These are phyloP conservation scores for Talaromyces piceae DNA, from an alignment of 2,329 filamentous ascomycete genomes.

Conservation along the genomic window DNA sequence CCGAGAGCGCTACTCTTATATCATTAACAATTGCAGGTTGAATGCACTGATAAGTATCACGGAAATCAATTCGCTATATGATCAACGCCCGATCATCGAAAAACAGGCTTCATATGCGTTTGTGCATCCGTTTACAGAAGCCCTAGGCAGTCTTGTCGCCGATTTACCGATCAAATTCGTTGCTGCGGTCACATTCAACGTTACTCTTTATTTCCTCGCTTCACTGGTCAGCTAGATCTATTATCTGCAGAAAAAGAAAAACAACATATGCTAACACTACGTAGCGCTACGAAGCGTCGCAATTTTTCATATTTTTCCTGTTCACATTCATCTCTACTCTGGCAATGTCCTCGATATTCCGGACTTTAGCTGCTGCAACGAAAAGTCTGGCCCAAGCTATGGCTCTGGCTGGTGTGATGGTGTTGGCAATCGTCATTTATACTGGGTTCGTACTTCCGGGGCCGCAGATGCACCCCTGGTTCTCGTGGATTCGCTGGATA, in stretches of 20 bases:
- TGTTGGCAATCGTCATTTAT: constrained; percentile 55
- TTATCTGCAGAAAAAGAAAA: not conserved
- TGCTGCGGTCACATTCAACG: constrained; percentile 68
- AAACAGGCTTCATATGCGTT: constrained; percentile 84
- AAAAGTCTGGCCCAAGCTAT: constrained; percentile 58
- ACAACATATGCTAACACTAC: constrained; percentile 15
- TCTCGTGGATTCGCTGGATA: constrained; percentile 59
- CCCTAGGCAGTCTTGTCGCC: constrained; percentile 73
- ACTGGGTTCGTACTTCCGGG: constrained; percentile 59
- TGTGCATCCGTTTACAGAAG: constrained; percentile 84
- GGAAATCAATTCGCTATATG: constrained; percentile 77
- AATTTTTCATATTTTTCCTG: constrained; percentile 58
- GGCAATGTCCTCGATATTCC: constrained; percentile 52
- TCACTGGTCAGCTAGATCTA: not conserved
- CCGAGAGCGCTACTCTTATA: not conserved
- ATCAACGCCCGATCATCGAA: constrained; percentile 85
- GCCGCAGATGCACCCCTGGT: constrained; percentile 54
- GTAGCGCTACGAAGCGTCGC: constrained; percentile 26
- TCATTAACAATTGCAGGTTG: constrained; percentile 12
- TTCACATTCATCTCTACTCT: constrained; percentile 55
- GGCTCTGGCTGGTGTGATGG: constrained; percentile 46
- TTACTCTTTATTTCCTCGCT: constrained; percentile 79
- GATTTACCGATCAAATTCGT: constrained; percentile 78
- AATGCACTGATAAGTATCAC: constrained; percentile 58
- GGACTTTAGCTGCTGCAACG: constrained; percentile 52